Evolutionary conservation across 495 filamentous ascomycete genomes (phyloP).

Genomic region (Oleoguttula mirabilis): DNA sequence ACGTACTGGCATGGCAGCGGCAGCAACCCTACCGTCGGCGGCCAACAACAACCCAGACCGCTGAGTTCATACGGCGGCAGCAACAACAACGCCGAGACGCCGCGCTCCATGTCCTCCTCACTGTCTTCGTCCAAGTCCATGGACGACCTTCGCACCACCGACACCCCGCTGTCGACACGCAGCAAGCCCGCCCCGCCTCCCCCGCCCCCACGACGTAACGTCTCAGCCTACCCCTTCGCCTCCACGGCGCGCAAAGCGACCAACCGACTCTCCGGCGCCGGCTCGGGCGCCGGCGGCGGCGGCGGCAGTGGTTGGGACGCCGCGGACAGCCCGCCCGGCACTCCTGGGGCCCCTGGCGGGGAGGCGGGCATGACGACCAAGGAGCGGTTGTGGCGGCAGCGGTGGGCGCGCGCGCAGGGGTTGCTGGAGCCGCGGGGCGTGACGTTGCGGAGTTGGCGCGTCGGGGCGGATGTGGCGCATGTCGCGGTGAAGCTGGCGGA

Average conservation of each 20-base stretch:
- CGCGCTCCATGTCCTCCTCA: constrained; percentile 5
- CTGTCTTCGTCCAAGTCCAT: constrained; percentile 2
- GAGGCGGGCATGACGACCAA: constrained; percentile 51
- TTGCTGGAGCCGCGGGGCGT: constrained; percentile 58
- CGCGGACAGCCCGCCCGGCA: constrained; percentile 12
- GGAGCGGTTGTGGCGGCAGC: constrained; percentile 67
- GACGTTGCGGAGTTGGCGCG: constrained; percentile 69
- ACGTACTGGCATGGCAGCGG: too few species aligned
- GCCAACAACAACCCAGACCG: constrained; percentile 1
- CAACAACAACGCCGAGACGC: constrained; percentile 2
- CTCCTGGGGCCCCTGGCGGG: constrained; percentile 11
- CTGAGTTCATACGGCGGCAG: neutral
- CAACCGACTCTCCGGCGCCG: constrained; percentile 6
- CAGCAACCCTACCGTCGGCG: too few species aligned
- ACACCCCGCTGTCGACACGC: neutral
- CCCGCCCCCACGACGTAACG: constrained; percentile 29
- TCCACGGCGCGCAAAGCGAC: constrained; percentile 22
- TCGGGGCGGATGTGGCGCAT: constrained; percentile 64
- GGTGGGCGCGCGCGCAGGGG: constrained; percentile 65
- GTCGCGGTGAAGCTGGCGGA: constrained; percentile 43
- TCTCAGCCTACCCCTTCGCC: constrained; percentile 33
- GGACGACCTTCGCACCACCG: constrained; percentile 4
- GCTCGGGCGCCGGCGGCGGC: constrained; percentile 8
- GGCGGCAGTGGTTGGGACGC: constrained; percentile 5
- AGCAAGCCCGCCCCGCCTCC: constrained; percentile 25